Base-by-base conservation (phyloP, 345 rosid genomes). In the Angophora floribunda region DNA sequence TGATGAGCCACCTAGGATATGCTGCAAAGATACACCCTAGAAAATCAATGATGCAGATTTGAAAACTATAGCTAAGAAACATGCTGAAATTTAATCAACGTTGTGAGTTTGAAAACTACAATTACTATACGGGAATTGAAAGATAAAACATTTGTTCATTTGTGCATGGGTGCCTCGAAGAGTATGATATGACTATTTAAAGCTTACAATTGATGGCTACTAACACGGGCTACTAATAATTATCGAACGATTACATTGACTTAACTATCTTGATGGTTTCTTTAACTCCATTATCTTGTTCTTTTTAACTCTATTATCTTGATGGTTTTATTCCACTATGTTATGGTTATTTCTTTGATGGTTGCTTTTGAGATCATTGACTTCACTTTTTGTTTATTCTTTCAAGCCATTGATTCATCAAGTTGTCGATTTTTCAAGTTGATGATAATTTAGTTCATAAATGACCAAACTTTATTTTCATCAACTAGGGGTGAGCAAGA, bases 181-280 rank as follows among this genome's bases (percentile, higher is more conserved):
- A 61, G 67, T 61, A 61, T 4, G 1, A 12, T 28, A 4, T 61
- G 32, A 61, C 1, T 28, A 61, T 61, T 61, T 61, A 28, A 26
- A 61, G 67, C 67, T 28, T 61, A 61, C 4, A n/a, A 59, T 3
- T 6, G 15, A 59, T 59, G 9, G 13, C 13, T 22, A 55, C n/a
- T 24, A 24, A 57, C 0, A 3, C 13, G 26, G 65, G 13, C 24
- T 57, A 0, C 15, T 26, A 59, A 59, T 0, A 1, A 28, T 59
- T 26, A 59, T 59, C 1, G 15, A 59, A 26, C 3, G 0, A 11
- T 59, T 5, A 59, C 32, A 11, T 26, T 11, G 67, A 59, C 67
- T 26, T 7, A 26, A 59, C 30, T 59, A 59, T 13, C 65, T 10
- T 11, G 30, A 59, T 26, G 7, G 15, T 59, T 59, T 26, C 15